Conservation (phyloP, 2,329 filamentous ascomycete genomes). For the Venturia carpophila region DNA sequence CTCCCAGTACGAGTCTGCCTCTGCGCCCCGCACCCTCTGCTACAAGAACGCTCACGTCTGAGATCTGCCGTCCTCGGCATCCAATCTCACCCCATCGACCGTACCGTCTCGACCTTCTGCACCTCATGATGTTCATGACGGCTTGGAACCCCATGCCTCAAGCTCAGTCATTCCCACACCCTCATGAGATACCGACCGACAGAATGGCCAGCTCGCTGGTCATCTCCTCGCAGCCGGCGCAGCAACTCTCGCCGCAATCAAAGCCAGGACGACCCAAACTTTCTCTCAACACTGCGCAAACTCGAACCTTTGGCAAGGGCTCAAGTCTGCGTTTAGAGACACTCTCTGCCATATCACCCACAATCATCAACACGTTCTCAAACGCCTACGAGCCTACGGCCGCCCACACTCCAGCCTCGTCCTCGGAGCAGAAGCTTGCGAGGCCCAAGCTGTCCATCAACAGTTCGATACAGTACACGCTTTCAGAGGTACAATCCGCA, state of each 20-base stretch:
- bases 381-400: constrained; percentile 44
- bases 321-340: constrained; percentile 44
- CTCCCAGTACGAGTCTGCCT: neutral
- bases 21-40: constrained; percentile 6
- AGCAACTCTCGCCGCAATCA: constrained; percentile 20
- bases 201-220: constrained; percentile 40
- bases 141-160: constrained; percentile 12
- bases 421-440: constrained; percentile 26
- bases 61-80: neutral
- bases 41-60: neutral
- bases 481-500: constrained; percentile 6
- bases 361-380: constrained; percentile 52
- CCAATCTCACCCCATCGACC: neutral
- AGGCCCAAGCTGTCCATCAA: constrained; percentile 30
- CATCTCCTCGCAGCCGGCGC: constrained; percentile 27
- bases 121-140: constrained; percentile 13
- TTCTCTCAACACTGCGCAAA: constrained; percentile 49
- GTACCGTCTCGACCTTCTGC: no score
- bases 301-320: constrained; percentile 46
- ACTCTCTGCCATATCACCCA: constrained; percentile 51
- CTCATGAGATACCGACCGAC: constrained; percentile 22
- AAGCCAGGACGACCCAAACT: constrained; percentile 45
- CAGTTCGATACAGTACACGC: constrained; percentile 24
- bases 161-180: constrained; percentile 14
- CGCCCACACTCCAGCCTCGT: constrained; percentile 26